A percentile compares a stretch with the other conserved stretches of the same genome.
These are phyloP conservation scores for Soucietia sequanensis DNA, from an alignment of 805 yeast genomes.

Conservation along the genomic window DNA sequence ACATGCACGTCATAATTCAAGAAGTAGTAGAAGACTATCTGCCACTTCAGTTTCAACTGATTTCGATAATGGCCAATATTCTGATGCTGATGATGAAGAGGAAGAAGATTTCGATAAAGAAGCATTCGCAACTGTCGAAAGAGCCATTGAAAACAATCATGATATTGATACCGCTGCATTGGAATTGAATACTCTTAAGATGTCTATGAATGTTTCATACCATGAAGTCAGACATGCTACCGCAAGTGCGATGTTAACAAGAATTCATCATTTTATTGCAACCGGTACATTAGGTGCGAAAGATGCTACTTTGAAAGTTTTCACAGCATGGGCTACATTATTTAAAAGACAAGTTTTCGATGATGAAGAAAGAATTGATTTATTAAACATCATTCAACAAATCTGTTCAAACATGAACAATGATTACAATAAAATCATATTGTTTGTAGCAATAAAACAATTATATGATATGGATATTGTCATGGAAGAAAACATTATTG, in stretches of 20 bases:
- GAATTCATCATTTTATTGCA: slow-evolving; percentile 70
- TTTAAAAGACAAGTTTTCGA: slow-evolving; percentile 85
- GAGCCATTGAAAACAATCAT: slow-evolving; percentile 91
- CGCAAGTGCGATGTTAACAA: slow-evolving; percentile 62
- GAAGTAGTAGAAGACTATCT: slow-evolving; percentile 31
- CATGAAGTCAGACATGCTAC: slow-evolving; percentile 90
- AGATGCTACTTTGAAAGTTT: slow-evolving; percentile 74
- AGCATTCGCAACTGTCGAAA: slow-evolving; percentile 89
- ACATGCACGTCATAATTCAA: slow-evolving; percentile 20
- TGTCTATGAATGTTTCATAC: slow-evolving; percentile 96
- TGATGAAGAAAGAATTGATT: slow-evolving; percentile 71
- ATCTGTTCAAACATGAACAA: slow-evolving; percentile 32
- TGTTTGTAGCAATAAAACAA: slow-evolving; percentile 52
- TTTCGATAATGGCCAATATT: slow-evolving; percentile 36
- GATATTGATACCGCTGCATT: slow-evolving; percentile 89
- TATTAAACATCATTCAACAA: slow-evolving; percentile 53
- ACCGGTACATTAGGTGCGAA: slow-evolving; percentile 76
- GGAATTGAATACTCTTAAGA: slow-evolving; percentile 90
- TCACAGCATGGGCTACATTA: slow-evolving; percentile 78
- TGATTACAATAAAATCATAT: slow-evolving; percentile 47
- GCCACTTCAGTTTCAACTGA: slow-evolving; percentile 46
- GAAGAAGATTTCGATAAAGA: slow-evolving; percentile 83
- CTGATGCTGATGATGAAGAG: slow-evolving; percentile 34
- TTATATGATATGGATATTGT: slow-evolving; percentile 80
- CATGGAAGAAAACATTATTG: slow-evolving; percentile 74